Conservation (phyloP, 1,139 yeast genomes). For the Candida tetrigidarum region DNA sequence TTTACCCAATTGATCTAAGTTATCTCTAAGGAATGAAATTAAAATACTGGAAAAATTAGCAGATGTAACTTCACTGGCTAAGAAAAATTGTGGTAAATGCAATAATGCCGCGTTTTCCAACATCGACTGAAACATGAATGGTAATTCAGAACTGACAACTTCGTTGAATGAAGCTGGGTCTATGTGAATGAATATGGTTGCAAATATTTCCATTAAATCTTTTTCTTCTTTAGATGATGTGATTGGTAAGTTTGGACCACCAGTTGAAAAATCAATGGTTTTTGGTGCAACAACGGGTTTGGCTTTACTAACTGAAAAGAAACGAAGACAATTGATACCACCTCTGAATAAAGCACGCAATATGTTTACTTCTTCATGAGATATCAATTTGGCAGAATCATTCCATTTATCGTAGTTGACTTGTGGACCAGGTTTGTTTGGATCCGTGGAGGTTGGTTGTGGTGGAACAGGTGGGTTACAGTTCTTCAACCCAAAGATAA, state of each 20-base stretch:
- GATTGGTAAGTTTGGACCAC: constrained; percentile 82
- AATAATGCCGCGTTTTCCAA: constrained; percentile 83
- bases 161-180: constrained; percentile 98
- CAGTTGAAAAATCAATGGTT: constrained; percentile 64
- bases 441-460: constrained; percentile 52
- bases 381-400: constrained; percentile 82
- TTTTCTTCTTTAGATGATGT: constrained; percentile 92
- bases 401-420: constrained; percentile 72
- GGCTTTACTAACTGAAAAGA: constrained; percentile 65
- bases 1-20: constrained; percentile 79
- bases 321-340: constrained; percentile 79
- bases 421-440: constrained; percentile 62
- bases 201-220: constrained; percentile 94
- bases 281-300: constrained; percentile 43
- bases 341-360: constrained; percentile 81
- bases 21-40: constrained; percentile 73
- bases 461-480: constrained; percentile 87
- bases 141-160: constrained; percentile 81
- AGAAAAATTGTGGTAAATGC: constrained; percentile 91
- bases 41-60: constrained; percentile 91
- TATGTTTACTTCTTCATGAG: constrained; percentile 80
- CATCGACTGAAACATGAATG: constrained; percentile 78
- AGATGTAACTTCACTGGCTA: constrained; percentile 92
- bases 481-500: constrained; percentile 85
- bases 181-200: constrained; percentile 89